phyloP scores from a whole-genome alignment of 345 rosid species.

The Pistacia integerrima region DNA sequence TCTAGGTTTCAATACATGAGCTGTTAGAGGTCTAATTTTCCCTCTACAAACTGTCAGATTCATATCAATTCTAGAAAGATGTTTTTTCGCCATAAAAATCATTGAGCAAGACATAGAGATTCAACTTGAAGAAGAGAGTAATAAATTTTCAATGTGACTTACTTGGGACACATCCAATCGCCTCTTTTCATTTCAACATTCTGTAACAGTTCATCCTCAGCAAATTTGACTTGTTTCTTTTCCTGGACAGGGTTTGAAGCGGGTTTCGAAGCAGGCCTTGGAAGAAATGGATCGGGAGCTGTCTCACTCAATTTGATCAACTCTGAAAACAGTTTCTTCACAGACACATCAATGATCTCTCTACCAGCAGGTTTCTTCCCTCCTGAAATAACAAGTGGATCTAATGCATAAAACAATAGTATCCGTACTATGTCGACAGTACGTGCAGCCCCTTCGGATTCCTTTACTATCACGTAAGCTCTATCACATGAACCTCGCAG shows the following conservation, averaged over 20 bases:
- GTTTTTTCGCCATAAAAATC: background rate
- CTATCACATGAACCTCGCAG: conserved; percentile 86
- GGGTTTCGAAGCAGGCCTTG: conserved; percentile 43
- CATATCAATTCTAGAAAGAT: no score
- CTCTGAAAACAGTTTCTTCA: conserved; percentile 71
- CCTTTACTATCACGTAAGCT: conserved; percentile 76
- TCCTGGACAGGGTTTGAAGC: conserved; percentile 24
- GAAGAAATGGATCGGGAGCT: conserved; percentile 52
- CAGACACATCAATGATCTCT: conserved; percentile 55
- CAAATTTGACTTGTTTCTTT: conserved; percentile 26
- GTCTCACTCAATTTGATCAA: conserved; percentile 72
- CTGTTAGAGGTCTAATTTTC: no score
- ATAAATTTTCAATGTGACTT: conserved; percentile 37
- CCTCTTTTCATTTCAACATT: conserved; percentile 66
- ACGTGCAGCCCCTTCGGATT: conserved; percentile 67
- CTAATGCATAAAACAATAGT: conserved; percentile 66
- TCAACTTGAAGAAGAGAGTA: background rate
- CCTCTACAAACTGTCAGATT: no score
- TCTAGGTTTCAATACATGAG: no score
- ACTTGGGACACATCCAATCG: conserved; percentile 87
- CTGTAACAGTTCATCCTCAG: conserved; percentile 28
- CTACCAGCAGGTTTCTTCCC: conserved; percentile 54
- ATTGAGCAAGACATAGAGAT: background rate
- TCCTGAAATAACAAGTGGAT: conserved; percentile 60
- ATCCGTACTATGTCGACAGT: conserved; percentile 86